Percentiles rank a stretch among this genome's conserved stretches.
Evolutionary conservation across 2,329 filamentous ascomycete species (phyloP).

Genomic region (Apiospora saccharicola): DNA sequence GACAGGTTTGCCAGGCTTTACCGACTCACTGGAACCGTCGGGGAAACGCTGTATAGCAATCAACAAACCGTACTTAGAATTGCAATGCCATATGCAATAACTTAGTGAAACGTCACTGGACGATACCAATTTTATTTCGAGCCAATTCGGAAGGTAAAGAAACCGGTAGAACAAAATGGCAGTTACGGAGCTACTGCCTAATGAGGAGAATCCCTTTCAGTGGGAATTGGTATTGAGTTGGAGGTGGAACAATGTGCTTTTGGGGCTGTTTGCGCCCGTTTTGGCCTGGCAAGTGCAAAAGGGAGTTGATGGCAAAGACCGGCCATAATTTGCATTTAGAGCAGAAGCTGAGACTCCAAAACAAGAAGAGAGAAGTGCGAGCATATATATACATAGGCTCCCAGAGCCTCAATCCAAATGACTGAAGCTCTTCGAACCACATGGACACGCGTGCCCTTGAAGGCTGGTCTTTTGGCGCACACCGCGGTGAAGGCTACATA

Average conservation of each 20-base stretch:
- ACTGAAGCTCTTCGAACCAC: not conserved
- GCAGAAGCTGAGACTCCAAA: not conserved
- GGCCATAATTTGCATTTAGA: not conserved
- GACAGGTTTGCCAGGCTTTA: not conserved
- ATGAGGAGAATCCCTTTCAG: not conserved
- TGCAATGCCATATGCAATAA: not conserved
- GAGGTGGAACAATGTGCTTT: not conserved
- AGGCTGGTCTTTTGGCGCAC: not conserved
- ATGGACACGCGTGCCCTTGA: not conserved
- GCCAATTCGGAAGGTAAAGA: not conserved
- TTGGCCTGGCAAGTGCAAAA: not conserved
- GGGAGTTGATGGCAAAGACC: not conserved
- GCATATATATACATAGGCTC: not conserved
- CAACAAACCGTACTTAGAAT: not conserved
- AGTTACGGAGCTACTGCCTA: not conserved
- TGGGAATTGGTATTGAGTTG: not conserved
- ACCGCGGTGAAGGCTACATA: not conserved
- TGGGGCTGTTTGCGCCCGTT: not conserved
- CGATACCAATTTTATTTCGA: not conserved
- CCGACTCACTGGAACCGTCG: not conserved
- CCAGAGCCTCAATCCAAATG: not conserved
- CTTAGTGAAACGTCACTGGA: not conserved
- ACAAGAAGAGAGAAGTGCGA: not conserved
- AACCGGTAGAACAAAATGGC: not conserved
- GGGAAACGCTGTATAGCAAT: not conserved